Base-by-base conservation (phyloP, 345 rosid species). In the Schrenkiella parvula region DNA sequence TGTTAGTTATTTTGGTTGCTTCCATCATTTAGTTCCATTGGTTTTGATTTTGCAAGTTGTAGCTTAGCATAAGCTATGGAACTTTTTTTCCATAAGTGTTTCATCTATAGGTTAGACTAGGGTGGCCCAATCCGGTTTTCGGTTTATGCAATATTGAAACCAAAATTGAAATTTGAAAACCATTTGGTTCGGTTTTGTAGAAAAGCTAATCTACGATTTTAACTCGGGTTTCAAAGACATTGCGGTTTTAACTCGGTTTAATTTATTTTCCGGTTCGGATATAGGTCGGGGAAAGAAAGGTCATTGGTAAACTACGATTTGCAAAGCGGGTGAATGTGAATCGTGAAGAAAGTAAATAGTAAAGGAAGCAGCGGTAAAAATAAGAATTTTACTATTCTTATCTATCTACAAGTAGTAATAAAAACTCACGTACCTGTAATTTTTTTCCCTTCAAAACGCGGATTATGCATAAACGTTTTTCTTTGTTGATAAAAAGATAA, bases 311-410 rank as follows among this genome's bases (percentile, higher is more conserved):
- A 51, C 21, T 14, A 29, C 52, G 60, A 17, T 59, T 37, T 71
- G 32, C 32, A 25, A 17, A 14, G 26, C 1, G 19, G 59, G 22
- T 56, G 59, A 64, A 72, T 44, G 77, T 44, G 64, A 72, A 64
- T 54, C 22, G 29, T 12, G 54, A 44, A 58, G 62, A 58, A 39
- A 57, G 70, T 72, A 43, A 42, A 72, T 72, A 72, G 22, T 53
- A 28, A 35, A 64, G 22, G 56, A 51, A 74, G 41, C 63, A 59
- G 63, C 63, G 23, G 62, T 74, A 29, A 58, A 55, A 48, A 55
- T 51, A 72, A 73, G 21, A 48, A 26, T 65, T 26, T 37, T 19
- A 37, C 39, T 61, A 58, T n/a, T n/a, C n/a, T n/a, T n/a, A n/a
- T 37, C 47, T 32, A 17, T 31, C 51, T 66, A 23, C 44, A 48